Evolutionary conservation across 495 filamentous ascomycete genomes (phyloP).

Genomic region (Durotheca rogersii): DNA sequence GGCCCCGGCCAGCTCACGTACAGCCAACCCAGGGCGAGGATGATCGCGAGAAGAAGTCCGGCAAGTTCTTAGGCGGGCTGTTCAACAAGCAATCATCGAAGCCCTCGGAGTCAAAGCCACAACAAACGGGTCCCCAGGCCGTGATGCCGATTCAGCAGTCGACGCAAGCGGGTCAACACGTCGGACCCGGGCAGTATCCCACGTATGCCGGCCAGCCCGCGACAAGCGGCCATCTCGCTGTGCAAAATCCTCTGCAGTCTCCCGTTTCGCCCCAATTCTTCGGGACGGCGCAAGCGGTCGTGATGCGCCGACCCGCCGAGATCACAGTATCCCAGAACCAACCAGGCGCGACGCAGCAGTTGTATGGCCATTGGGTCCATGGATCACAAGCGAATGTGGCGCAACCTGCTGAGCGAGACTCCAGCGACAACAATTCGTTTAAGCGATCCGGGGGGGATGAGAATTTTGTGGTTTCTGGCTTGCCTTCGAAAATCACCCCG

Average conservation of each 20-base stretch:
- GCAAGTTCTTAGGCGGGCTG: constrained; percentile 30
- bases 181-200: constrained; percentile 16
- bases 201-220: constrained; percentile 12
- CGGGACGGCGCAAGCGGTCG: constrained; percentile 26
- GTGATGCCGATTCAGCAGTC: constrained; percentile 13
- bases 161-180: too few relatives aligned
- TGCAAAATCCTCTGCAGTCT: constrained; percentile 3
- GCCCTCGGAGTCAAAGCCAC: constrained; percentile 21
- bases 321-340: constrained; percentile 31
- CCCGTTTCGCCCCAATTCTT: constrained; percentile 24
- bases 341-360: constrained; percentile 5
- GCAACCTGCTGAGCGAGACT: constrained; percentile 12
- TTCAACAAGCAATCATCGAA: constrained; percentile 33
- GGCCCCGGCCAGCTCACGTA: constrained; percentile 14
- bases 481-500: constrained; percentile 14
- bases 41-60: constrained; percentile 27
- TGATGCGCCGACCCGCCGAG: constrained; percentile 32
- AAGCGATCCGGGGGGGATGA: constrained; percentile 1
- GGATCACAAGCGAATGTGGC: constrained; percentile 16
- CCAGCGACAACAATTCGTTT: background rate
- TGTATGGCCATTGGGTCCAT: constrained; percentile 14
- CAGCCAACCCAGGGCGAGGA: constrained; percentile 27
- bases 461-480: constrained; percentile 6
- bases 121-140: constrained; percentile 20
- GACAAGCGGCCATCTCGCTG: constrained; percentile 15